Base-by-base conservation (phyloP, 306 rosid species). In the Ormosia emarginata region DNA sequence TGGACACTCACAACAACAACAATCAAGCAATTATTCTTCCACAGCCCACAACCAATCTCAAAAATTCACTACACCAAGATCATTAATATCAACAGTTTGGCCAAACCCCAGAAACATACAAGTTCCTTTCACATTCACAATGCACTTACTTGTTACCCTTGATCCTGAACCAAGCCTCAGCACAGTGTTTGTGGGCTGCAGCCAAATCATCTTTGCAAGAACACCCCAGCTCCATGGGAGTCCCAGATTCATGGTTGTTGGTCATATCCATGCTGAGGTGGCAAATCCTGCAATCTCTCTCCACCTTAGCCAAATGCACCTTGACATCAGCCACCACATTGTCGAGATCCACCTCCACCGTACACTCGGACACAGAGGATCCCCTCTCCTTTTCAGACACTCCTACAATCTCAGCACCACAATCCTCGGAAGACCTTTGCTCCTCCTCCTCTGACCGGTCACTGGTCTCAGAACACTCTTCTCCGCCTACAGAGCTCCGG, bases 201-300 rank as follows among this genome's bases (percentile, higher is more conserved):
- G 95, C 93, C 81, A 91, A 86, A 85, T 89, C 95, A n/a, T 88
- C 89, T 85, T 91, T 91, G 10, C 95, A 91, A 30, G 94, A 92
- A 82, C 97, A 92, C 15, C 97, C 97, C 73, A 92, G 67, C 83
- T 92, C 92, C 41, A 92, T 86, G 43, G 92, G 92, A 82, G 77
- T 78, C 67, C 87, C 97, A 75, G 89, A 88, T 75, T 92, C 97
- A 15, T 75, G 87, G 39, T 41, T 50, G 75, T 87, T 87, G 8
- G 87, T 59, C 77, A 89, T 84, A 84, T 90, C 94, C 88, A 88
- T n/a, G 55, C 90, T 88, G 82, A 92, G 75, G 18, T 81, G 68
- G 14, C 84, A 81, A 64, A 90, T 90, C 88, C 94, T 86, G 49
- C 92, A 92, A 63, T 90, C 91, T 79, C 89, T 88, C 68, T 90